Evolutionary conservation across 495 filamentous ascomycete genomes (phyloP), one percentile per base, ranked within the genome.

Genomic region (Talaromyces nanjingensis): DNA sequence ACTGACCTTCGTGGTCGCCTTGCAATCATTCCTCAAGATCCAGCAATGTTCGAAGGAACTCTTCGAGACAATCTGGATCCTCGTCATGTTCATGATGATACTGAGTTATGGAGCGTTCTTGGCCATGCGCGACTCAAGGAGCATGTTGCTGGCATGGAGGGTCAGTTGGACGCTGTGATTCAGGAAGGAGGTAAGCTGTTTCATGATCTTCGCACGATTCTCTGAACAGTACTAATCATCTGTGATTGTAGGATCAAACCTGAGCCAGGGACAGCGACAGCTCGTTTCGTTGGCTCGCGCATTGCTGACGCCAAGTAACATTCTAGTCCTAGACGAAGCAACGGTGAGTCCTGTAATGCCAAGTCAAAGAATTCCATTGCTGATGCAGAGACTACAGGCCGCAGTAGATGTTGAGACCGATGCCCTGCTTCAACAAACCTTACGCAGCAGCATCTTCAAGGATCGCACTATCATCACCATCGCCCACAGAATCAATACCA

Each of bases 11-110:
- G 96, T 63, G 84, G 92, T 25, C 89, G 94, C 59, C 83, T 99
- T 42, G 93, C 96, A 49, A 99, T 99, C 74, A 99, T 99, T 68
- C 96, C 96, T 20, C 96, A 99, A 71, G 96, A 99, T 77, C 92
- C 96, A 58, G 92, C 93, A 68, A 84, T 99, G 68, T 99, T 99
- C 69, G 92, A 98, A 79, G 96, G 96, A 54, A 93, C 92, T 18
- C 82, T 99, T 66, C 85, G 96, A 69, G 96, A 98, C 74, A 99
- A 99, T 73, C 83, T 99, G 39, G 96, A 99, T 71, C 96, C 96
- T 37, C 90, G 89, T 39, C 89, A 96, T 75, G 91, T 93, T 59
- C 93, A 98, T 71, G 94, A 96, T 74, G 96, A 99, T 72, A 96
- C 92, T 11, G 96, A 97, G 71, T 85, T 99, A 16, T 99, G 96